Evolutionary conservation across 2,329 filamentous ascomycete genomes (phyloP).

Genomic region (Aureobasidium uvarum): DNA sequence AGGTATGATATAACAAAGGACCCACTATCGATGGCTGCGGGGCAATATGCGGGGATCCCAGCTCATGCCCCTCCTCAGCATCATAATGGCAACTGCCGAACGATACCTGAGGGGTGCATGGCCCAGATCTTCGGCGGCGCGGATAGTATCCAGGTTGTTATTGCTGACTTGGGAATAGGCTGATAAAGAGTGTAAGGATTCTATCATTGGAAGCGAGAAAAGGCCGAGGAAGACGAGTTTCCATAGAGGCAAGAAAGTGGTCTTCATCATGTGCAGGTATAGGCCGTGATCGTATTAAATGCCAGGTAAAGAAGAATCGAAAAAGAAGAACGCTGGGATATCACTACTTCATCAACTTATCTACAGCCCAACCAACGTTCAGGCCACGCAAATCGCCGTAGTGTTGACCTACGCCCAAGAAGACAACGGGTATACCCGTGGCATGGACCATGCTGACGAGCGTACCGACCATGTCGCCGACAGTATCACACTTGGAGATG

Average conservation of each 20-base stretch:
- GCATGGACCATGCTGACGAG: constrained; percentile 97
- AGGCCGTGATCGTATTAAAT: constrained; percentile 18
- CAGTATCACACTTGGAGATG: constrained; percentile 97
- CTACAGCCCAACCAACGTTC: constrained; percentile 63
- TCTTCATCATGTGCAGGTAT: neutral
- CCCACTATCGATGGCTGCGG: constrained; percentile 16
- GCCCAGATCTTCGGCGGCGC: constrained; percentile 1
- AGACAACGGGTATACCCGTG: constrained; percentile 92
- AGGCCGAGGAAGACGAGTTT: neutral
- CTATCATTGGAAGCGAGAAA: neutral
- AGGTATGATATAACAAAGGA: neutral
- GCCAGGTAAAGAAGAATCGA: neutral
- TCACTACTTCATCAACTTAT: constrained; percentile 56
- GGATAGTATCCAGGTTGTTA: neutral
- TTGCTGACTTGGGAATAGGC: constrained; percentile 5
- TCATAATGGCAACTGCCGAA: constrained; percentile 18
- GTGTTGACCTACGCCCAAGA: constrained; percentile 73
- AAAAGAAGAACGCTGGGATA: neutral
- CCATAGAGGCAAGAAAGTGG: neutral
- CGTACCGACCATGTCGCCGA: constrained; percentile 98
- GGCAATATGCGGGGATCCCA: constrained; percentile 7
- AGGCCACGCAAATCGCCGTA: constrained; percentile 64
- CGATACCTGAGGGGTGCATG: neutral
- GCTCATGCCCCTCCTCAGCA: constrained; percentile 2
- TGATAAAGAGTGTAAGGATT: neutral